Conservation (phyloP, 352 stramenopile genomes). For the Globisporangium alternatum region DNA sequence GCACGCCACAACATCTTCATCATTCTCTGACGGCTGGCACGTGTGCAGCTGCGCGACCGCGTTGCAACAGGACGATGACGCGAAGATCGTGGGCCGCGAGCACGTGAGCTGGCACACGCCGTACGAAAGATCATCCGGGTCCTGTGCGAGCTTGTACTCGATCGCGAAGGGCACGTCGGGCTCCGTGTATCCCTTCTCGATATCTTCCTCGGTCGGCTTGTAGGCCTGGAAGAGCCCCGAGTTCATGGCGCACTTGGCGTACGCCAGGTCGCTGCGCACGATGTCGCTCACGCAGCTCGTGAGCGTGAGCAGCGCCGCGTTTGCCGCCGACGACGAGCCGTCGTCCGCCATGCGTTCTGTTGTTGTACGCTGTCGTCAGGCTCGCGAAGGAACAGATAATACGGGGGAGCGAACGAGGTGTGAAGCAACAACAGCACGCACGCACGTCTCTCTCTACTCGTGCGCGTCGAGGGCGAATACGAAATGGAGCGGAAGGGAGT, state of each 20-base stretch:
- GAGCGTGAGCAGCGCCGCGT: slow-evolving; percentile 19
- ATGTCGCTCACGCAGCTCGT: slow-evolving; percentile 22
- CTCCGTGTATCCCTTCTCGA: not conserved
- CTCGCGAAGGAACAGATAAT: no score
- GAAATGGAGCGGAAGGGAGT: no score
- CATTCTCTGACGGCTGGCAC: slow-evolving; percentile 7
- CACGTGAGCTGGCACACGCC: slow-evolving; percentile 15
- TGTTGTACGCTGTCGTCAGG: no score
- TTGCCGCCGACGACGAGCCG: not conserved
- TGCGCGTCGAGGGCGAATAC: no score
- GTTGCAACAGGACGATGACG: slow-evolving; percentile 4
- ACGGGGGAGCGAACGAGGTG: no score
- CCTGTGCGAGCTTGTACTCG: slow-evolving; percentile 8
- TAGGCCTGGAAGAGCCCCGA: slow-evolving; percentile 28
- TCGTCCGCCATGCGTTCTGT: no score
- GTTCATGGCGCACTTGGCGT: slow-evolving; percentile 38
- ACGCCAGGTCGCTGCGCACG: slow-evolving; percentile 22
- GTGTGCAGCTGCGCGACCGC: slow-evolving; percentile 17
- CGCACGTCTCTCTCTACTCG: no score
- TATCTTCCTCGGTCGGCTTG: slow-evolving; percentile 1
- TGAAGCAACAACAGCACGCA: no score
- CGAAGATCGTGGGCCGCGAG: slow-evolving; percentile 13
- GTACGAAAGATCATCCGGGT: not conserved
- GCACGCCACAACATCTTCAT: not conserved
- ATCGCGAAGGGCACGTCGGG: slow-evolving; percentile 13